Evolutionary conservation across 73 alveolate genomes (phyloP).

Genomic region (Diophrys appendiculata): DNA sequence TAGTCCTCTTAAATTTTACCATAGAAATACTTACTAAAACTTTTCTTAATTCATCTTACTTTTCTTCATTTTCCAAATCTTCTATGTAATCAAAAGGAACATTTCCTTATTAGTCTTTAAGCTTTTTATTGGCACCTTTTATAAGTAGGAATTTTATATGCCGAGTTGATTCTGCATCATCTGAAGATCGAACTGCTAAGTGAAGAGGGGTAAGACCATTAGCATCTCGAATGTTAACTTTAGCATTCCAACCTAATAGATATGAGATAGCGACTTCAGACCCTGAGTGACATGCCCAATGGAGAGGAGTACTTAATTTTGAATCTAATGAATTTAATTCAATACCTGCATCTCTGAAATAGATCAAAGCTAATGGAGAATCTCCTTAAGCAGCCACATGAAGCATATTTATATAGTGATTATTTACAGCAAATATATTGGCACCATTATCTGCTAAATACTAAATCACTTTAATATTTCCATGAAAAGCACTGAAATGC

Average conservation of each 20-base stretch:
- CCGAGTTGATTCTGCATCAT: constrained; percentile 49
- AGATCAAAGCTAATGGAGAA: constrained; percentile 78
- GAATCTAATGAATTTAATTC: constrained; percentile 65
- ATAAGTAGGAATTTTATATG: constrained; percentile 76
- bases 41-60: constrained; percentile 16
- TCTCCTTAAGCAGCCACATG: constrained; percentile 98
- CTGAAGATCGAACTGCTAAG: constrained; percentile 83
- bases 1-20: too few species aligned
- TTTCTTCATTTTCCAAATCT: constrained; percentile 33
- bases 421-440: constrained; percentile 68
- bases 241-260: constrained; percentile 79
- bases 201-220: constrained; percentile 91
- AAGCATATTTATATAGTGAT: constrained; percentile 89
- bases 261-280: constrained; percentile 86
- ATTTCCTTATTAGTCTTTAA: constrained; percentile 64
- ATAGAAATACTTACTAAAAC: too few species aligned
- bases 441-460: constrained; percentile 86
- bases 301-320: constrained; percentile 90
- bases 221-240: constrained; percentile 71
- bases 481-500: constrained; percentile 84
- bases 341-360: constrained; percentile 76
- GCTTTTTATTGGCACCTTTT: constrained; percentile 80
- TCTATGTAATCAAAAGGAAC: constrained; percentile 30
- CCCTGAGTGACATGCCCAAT: constrained; percentile 96
- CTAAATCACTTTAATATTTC: constrained; percentile 70